These are phyloP conservation scores for Aegilops sharonensis DNA, from an alignment of 176 grass and related monocot species.

Conservation along the genomic window DNA sequence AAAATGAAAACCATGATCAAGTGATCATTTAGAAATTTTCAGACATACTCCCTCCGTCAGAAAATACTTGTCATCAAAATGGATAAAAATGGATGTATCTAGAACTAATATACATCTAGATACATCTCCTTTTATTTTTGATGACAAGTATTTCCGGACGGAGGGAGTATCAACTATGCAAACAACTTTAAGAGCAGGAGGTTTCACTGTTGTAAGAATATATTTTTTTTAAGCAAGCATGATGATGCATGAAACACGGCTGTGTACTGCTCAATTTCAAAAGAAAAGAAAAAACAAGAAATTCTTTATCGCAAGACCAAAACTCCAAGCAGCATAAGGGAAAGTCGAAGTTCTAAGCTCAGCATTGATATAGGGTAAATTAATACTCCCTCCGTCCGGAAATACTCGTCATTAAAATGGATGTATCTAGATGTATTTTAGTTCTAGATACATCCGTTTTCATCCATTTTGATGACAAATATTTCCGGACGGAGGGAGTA, in stretches of 20 bases:
- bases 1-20: neutral
- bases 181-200: neutral
- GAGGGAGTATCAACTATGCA: neutral
- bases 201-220: neutral
- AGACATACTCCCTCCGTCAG: neutral
- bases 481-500: no score
- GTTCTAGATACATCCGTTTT: no score
- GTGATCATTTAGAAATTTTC: neutral
- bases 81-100: no score
- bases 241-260: neutral
- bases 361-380: neutral
- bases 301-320: conserved; percentile 7
- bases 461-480: no score
- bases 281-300: neutral
- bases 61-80: no score
- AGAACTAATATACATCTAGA: no score
- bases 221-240: neutral
- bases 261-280: neutral
- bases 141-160: no score
- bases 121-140: no score
- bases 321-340: neutral
- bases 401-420: no score
- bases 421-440: no score
- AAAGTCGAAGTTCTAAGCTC: neutral
- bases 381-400: neutral